Conservation (phyloP, 805 yeast genomes). For the Suhomyces prunicola region DNA sequence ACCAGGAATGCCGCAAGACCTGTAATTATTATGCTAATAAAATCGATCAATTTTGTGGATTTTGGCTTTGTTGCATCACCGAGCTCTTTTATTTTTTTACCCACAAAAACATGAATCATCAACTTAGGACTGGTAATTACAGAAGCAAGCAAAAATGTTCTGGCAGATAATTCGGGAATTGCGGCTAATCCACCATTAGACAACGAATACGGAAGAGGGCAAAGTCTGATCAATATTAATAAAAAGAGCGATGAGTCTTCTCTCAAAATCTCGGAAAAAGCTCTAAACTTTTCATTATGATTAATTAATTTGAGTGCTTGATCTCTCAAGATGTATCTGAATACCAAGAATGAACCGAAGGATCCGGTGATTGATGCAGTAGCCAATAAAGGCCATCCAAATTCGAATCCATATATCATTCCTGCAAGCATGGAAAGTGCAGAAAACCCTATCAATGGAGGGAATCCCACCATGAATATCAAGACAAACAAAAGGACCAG, state of each 20-base stretch:
- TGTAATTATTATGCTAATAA: constrained; percentile 59
- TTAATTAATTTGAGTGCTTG: constrained; percentile 61
- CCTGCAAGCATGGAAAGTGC: constrained; percentile 67
- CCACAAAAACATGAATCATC: constrained; percentile 72
- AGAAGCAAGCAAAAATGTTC: constrained; percentile 68
- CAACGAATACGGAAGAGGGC: constrained; percentile 91
- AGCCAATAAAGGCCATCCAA: constrained; percentile 78
- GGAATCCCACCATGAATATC: constrained; percentile 73
- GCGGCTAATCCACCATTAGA: constrained; percentile 92
- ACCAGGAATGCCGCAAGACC: constrained; percentile 52
- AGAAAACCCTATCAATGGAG: constrained; percentile 86
- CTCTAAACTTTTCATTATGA: constrained; percentile 62
- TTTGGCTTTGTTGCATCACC: constrained; percentile 54
- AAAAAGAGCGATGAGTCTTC: constrained; percentile 65
- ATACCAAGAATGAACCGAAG: constrained; percentile 64
- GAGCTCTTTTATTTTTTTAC: constrained; percentile 66
- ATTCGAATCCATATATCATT: constrained; percentile 73
- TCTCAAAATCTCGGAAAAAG: constrained; percentile 68
- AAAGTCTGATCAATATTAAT: constrained; percentile 69
- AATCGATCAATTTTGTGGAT: constrained; percentile 55
- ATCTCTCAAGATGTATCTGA: constrained; percentile 54
- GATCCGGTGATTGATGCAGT: constrained; percentile 72
- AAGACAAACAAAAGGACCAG: constrained; percentile 46
- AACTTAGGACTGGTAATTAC: constrained; percentile 78
- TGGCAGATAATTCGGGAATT: constrained; percentile 66